phyloP scores from a whole-genome alignment of 179 eudicot genomes.

The Beta corolliflora region DNA sequence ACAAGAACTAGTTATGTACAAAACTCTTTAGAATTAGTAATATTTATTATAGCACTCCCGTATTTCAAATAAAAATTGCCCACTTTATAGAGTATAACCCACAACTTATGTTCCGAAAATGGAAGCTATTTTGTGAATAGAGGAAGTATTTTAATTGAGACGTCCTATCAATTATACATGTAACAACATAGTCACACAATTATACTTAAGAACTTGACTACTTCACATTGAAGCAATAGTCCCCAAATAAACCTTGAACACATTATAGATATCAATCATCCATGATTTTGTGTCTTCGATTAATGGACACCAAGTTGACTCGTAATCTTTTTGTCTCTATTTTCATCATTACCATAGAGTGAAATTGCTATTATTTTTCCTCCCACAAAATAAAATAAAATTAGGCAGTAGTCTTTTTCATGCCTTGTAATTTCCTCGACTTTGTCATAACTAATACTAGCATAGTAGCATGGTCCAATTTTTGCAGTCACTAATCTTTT shows the following conservation, averaged over 20 bases:
- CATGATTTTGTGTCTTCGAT: not conserved
- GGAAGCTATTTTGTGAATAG: too few relatives aligned
- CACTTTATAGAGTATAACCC: too few relatives aligned
- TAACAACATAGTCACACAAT: not conserved
- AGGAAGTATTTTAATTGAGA: not conserved
- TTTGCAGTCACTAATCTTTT: not conserved
- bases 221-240: slow-evolving; percentile 11
- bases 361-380: not conserved
- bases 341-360: not conserved
- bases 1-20: too few relatives aligned
- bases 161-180: not conserved
- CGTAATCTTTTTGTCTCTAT: not conserved
- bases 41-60: too few relatives aligned
- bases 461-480: slow-evolving; percentile 9
- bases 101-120: too few relatives aligned
- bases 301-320: not conserved
- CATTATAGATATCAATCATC: not conserved
- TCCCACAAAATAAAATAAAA: not conserved
- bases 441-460: slow-evolving; percentile 6
- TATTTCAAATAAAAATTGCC: too few relatives aligned
- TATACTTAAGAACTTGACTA: not conserved
- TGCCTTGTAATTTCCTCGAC: not conserved
- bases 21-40: too few relatives aligned
- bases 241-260: too few relatives aligned
- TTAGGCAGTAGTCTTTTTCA: not conserved